A percentile compares a stretch with the other conserved stretches of the same genome.
Conservation (phyloP, 768 basidiomycete genomes). For the Termitomyces sp. region DNA sequence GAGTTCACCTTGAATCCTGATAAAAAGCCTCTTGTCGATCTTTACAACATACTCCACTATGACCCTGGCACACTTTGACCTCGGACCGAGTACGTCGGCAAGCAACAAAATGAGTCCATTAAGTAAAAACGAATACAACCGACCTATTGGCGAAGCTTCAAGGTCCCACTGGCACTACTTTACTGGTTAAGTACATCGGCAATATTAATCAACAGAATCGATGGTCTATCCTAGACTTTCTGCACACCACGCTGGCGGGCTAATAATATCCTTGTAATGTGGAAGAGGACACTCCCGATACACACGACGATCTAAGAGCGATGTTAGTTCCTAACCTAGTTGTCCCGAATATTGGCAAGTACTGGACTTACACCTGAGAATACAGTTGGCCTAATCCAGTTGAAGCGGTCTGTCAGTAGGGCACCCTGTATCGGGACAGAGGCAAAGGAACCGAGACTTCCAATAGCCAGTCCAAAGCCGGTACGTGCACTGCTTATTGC, state of each 20-base stretch:
- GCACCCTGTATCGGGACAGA: conserved; percentile 34
- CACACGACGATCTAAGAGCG: background rate
- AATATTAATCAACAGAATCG: too few relatives aligned
- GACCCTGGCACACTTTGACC: too few relatives aligned
- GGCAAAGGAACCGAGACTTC: conserved; percentile 28
- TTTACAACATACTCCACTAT: too few relatives aligned
- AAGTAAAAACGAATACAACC: too few relatives aligned
- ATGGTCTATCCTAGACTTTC: background rate
- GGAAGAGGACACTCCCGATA: background rate
- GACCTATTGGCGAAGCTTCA: too few relatives aligned
- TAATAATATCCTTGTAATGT: background rate
- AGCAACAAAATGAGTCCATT: too few relatives aligned
- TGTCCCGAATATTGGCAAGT: background rate
- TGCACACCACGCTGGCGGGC: background rate
- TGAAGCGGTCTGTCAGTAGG: conserved; percentile 24
- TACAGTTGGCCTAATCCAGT: conserved; percentile 30
- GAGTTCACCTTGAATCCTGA: too few relatives aligned
- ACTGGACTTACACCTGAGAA: conserved; percentile 28
- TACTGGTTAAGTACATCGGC: too few relatives aligned
- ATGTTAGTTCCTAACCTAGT: background rate
- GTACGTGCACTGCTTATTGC: conserved; percentile 27
- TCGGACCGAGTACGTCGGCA: too few relatives aligned
- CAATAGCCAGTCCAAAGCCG: conserved; percentile 29
- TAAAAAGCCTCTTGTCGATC: too few relatives aligned
- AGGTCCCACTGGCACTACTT: too few relatives aligned